Conservation (phyloP, 179 eudicot genomes). For the Beta lomatogona region DNA sequence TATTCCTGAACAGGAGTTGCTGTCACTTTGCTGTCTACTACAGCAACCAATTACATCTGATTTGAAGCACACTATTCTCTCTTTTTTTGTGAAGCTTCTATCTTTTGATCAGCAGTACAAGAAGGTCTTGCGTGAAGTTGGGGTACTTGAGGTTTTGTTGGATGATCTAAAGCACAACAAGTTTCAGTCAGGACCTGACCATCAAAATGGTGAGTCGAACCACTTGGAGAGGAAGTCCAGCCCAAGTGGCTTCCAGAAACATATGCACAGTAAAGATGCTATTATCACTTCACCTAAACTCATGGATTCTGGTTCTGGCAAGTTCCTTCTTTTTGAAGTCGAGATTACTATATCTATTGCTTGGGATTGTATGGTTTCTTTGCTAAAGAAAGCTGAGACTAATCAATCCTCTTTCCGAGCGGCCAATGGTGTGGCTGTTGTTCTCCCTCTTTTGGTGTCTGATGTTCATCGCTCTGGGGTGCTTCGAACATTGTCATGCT, state of each 20-base stretch:
- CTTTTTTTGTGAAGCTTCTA: constrained; percentile 89
- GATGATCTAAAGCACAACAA: constrained; percentile 97
- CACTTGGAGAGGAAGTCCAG: constrained; percentile 55
- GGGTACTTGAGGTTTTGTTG: constrained; percentile 91
- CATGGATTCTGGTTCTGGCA: constrained; percentile 84
- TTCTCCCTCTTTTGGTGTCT: constrained; percentile 85
- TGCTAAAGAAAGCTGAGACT: constrained; percentile 89
- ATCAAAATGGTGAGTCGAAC: constrained; percentile 41
- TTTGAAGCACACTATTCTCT: constrained; percentile 74
- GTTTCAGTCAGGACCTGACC: constrained; percentile 67
- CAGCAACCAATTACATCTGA: constrained; percentile 86
- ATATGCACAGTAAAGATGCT: constrained; percentile 75
- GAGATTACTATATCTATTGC: constrained; percentile 75
- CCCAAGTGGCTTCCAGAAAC: constrained; percentile 80
- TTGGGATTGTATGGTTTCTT: constrained; percentile 96
- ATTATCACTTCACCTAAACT: constrained; percentile 93
- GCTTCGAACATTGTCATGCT: constrained; percentile 85
- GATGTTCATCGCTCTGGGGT: constrained; percentile 92
- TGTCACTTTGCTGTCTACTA: constrained; percentile 95
- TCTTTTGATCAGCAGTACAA: constrained; percentile 98
- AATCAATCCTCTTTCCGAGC: constrained; percentile 93
- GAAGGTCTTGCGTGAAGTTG: constrained; percentile 96
- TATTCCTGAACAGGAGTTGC: constrained; percentile 98
- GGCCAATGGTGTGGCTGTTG: constrained; percentile 73
- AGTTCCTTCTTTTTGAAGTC: constrained; percentile 77